Evolutionary conservation across 1,284 basidiomycete genomes (phyloP).

Genomic region (Ceratobasidium sp.): DNA sequence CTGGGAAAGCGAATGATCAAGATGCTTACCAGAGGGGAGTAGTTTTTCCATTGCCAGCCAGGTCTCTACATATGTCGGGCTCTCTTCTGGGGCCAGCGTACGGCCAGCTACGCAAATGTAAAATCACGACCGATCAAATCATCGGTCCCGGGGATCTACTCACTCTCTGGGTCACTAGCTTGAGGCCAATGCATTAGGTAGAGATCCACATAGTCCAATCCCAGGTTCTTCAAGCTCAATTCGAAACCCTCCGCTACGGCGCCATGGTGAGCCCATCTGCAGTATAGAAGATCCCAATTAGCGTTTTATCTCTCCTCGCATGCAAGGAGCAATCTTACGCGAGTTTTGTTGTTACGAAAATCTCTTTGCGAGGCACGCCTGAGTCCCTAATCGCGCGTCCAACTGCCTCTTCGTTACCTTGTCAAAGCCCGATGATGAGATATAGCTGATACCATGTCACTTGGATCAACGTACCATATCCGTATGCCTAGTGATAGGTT

Average conservation of each 20-base stretch:
- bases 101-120: not conserved
- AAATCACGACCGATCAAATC: not conserved
- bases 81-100: constrained; percentile 60
- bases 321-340: constrained; percentile 53
- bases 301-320: not conserved
- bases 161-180: constrained; percentile 13
- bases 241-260: constrained; percentile 66
- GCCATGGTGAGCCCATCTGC: constrained; percentile 61
- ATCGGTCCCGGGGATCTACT: constrained; percentile 52
- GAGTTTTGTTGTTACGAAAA: constrained; percentile 68
- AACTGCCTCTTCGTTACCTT: constrained; percentile 63
- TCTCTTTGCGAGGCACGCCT: constrained; percentile 62
- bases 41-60: constrained; percentile 64
- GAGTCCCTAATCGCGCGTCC: constrained; percentile 66
- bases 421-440: not conserved
- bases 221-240: constrained; percentile 68
- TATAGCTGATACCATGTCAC: not conserved
- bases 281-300: not conserved
- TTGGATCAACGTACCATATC: not conserved
- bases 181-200: constrained; percentile 77
- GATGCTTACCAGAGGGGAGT: constrained; percentile 53
- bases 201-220: constrained; percentile 75
- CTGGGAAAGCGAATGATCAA: too few species aligned
- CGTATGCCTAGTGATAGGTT: constrained; percentile 2
- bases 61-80: constrained; percentile 59